Conservation (phyloP, 306 rosid species). For the Betula pendula region DNA sequence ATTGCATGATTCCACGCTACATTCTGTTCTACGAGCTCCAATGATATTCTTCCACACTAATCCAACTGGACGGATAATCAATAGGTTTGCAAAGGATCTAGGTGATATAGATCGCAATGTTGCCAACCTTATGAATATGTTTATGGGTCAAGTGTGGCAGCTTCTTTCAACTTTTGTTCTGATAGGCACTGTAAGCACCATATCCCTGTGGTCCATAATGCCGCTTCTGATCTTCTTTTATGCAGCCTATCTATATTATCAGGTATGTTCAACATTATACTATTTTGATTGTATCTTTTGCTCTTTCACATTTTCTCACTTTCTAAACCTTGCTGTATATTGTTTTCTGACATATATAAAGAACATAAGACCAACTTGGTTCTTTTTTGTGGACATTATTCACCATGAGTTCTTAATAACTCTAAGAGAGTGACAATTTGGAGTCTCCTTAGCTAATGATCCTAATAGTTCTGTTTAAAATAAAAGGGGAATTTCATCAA, state of each 20-base stretch:
- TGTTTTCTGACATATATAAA: not conserved
- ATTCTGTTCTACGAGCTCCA: conserved; percentile 64
- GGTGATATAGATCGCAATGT: conserved; percentile 77
- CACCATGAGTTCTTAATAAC: no score
- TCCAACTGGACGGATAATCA: conserved; percentile 84
- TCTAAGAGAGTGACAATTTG: no score
- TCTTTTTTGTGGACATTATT: no score
- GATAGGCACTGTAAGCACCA: conserved; percentile 79
- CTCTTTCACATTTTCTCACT: not conserved
- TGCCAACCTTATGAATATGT: conserved; percentile 44
- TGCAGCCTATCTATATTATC: conserved; percentile 76
- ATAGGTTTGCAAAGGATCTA: conserved; percentile 79
- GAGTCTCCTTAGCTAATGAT: no score
- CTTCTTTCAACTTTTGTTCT: conserved; percentile 80
- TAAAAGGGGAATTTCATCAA: no score
- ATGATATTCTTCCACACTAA: conserved; percentile 90
- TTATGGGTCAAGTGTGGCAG: conserved; percentile 76
- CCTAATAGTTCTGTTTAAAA: no score
- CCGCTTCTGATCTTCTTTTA: conserved; percentile 80
- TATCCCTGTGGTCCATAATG: conserved; percentile 87
- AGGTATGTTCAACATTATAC: conserved; percentile 43
- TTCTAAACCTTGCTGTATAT: not conserved
- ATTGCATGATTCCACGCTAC: conserved; percentile 65
- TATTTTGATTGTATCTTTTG: not conserved
- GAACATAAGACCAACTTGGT: not conserved